Conservation (phyloP, 768 basidiomycete species). For the Mycena capillaripes region DNA sequence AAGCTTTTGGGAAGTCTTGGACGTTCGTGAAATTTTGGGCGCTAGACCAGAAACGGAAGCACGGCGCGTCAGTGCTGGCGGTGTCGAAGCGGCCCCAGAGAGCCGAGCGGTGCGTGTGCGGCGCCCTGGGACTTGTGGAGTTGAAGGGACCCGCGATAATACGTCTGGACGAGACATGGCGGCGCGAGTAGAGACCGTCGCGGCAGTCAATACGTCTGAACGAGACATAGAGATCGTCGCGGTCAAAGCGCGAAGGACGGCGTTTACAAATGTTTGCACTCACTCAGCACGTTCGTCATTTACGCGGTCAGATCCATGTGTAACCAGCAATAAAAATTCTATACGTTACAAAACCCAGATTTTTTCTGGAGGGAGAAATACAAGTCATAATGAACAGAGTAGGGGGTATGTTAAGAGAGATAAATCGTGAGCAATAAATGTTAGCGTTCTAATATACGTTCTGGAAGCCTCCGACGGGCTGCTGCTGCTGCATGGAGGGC, state of each 20-base stretch:
- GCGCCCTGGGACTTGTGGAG: conserved; percentile 45
- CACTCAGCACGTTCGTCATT: too few species aligned
- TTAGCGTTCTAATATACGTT: conserved; percentile 60
- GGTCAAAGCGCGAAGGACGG: neutral
- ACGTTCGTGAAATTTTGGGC: conserved; percentile 80
- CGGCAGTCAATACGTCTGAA: too few species aligned
- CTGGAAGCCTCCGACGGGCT: conserved; percentile 64
- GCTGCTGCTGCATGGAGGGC: conserved; percentile 69
- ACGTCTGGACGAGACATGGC: conserved; percentile 32
- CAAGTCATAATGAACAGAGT: conserved; percentile 32
- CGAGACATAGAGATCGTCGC: too few species aligned
- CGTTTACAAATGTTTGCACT: neutral
- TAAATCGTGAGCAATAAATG: conserved; percentile 36
- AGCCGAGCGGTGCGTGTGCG: conserved; percentile 50
- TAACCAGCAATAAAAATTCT: conserved; percentile 1
- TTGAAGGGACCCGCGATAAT: conserved; percentile 48
- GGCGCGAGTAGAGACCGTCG: neutral
- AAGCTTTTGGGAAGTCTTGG: conserved; percentile 92
- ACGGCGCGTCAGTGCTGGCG: conserved; percentile 46
- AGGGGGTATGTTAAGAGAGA: conserved; percentile 34
- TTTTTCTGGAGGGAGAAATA: conserved; percentile 26
- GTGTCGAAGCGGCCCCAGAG: conserved; percentile 36
- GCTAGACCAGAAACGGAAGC: conserved; percentile 56
- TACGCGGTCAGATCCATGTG: neutral
- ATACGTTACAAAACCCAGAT: conserved; percentile 29